phyloP scores from a whole-genome alignment of 345 rosid genomes.

The Moricandia arvensis region DNA sequence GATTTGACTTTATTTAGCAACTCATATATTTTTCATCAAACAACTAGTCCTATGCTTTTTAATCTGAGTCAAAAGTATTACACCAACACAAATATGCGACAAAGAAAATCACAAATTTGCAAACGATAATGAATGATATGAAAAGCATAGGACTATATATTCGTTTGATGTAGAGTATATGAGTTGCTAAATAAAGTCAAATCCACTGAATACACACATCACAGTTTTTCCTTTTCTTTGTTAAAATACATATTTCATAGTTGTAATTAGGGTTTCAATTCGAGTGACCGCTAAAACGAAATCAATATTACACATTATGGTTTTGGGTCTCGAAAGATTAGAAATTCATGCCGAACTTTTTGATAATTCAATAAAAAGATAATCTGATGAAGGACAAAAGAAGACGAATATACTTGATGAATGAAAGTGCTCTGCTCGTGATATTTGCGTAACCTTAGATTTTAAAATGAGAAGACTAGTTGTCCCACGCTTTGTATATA shows the following conservation, averaged over 20 bases:
- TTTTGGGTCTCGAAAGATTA: too few relatives aligned
- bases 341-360: too few relatives aligned
- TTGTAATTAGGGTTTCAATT: too few relatives aligned
- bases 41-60: too few relatives aligned
- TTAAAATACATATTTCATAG: too few relatives aligned
- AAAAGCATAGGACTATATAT: background rate
- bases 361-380: too few relatives aligned
- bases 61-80: background rate
- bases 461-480: background rate
- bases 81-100: background rate
- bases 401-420: background rate
- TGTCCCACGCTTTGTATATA: conserved; percentile 12
- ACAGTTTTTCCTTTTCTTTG: too few relatives aligned
- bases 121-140: background rate
- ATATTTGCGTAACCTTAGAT: background rate
- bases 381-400: background rate
- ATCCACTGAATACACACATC: background rate
- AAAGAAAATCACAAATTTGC: background rate
- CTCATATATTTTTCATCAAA: too few relatives aligned
- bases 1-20: too few relatives aligned
- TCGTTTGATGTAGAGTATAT: background rate
- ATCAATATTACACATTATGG: too few relatives aligned
- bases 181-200: background rate
- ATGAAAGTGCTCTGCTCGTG: background rate
- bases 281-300: too few relatives aligned